phyloP scores from a whole-genome alignment of 1,139 yeast genomes.

The Taphrina populina region DNA sequence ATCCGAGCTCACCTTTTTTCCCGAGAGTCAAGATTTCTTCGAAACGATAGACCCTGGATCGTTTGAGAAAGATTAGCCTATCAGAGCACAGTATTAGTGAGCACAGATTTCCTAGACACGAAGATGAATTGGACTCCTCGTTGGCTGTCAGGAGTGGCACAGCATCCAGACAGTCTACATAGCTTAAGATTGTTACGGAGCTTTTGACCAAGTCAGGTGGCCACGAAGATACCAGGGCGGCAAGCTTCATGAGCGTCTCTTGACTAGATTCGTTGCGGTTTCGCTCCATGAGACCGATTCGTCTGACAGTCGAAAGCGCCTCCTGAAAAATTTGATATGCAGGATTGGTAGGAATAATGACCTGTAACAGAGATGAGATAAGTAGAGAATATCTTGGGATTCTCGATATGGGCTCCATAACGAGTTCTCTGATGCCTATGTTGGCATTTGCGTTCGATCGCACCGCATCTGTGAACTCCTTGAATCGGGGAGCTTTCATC shows the following conservation, averaged over 20 bases:
- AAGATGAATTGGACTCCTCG: not conserved
- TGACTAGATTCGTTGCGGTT: constrained; percentile 23
- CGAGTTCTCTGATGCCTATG: constrained; percentile 33
- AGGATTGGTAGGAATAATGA: constrained; percentile 23
- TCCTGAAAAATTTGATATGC: constrained; percentile 30
- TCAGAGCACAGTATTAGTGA: constrained; percentile 20
- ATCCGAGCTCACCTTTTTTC: constrained; percentile 23
- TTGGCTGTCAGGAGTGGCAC: constrained; percentile 3
- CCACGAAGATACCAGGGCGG: constrained; percentile 32
- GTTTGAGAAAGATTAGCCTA: constrained; percentile 20
- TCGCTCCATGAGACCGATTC: constrained; percentile 32
- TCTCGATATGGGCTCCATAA: constrained; percentile 34
- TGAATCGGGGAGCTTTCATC: constrained; percentile 21
- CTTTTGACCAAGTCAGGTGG: constrained; percentile 32
- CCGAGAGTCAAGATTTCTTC: constrained; percentile 7
- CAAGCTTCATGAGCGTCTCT: constrained; percentile 28
- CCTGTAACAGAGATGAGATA: constrained; percentile 18
- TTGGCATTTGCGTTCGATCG: constrained; percentile 16
- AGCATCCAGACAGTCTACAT: constrained; percentile 30
- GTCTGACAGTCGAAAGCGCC: constrained; percentile 20
- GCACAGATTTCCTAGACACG: constrained; percentile 16
- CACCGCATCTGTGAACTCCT: constrained; percentile 20
- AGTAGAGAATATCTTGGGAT: constrained; percentile 34
- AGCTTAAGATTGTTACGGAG: constrained; percentile 15
- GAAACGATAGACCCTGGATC: constrained; percentile 2